A percentile compares a stretch with the other conserved stretches of the same genome.
phyloP scores from a whole-genome alignment of 352 stramenopile genomes.

The Globisporangium takayamanum region DNA sequence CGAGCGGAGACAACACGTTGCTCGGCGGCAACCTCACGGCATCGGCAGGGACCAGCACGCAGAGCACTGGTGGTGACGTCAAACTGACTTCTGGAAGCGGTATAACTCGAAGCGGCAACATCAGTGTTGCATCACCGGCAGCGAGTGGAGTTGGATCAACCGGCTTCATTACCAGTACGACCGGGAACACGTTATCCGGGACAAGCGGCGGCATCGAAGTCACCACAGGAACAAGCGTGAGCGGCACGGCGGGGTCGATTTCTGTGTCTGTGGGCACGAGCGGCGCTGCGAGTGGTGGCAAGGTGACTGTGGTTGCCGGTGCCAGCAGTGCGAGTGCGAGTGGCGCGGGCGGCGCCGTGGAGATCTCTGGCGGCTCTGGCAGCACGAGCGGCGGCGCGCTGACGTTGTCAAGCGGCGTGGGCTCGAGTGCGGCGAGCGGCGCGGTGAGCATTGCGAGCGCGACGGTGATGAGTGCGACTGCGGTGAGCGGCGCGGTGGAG shows the following conservation, averaged over 20 bases:
- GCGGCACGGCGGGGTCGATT: constrained; percentile 5
- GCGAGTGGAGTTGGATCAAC: too few relatives aligned
- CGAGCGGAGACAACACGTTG: too few relatives aligned
- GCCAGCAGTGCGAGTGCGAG: neutral
- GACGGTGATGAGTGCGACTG: neutral
- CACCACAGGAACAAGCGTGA: neutral
- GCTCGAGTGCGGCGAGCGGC: constrained; percentile 1
- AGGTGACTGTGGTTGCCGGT: constrained; percentile 2
- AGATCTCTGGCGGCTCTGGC: too few relatives aligned
- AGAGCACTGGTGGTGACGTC: too few relatives aligned
- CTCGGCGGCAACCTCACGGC: too few relatives aligned
- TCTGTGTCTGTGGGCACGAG: constrained; percentile 3
- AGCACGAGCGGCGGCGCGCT: too few relatives aligned
- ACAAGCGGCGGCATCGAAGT: neutral
- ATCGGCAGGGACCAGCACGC: too few relatives aligned
- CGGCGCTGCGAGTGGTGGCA: neutral
- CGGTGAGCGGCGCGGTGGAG: constrained; percentile 5
- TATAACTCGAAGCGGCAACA: too few relatives aligned
- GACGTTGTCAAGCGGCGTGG: neutral
- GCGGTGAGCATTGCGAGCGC: neutral
- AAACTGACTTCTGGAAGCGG: too few relatives aligned
- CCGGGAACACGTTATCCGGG: too few relatives aligned
- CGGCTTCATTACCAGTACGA: too few relatives aligned
- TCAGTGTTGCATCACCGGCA: too few relatives aligned
- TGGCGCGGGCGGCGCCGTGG: constrained; percentile 5